Percentiles rank a stretch among this genome's conserved stretches.
phyloP scores from a whole-genome alignment of 2,329 filamentous ascomycete species.

The Scopulariopsis brevicaulis region DNA sequence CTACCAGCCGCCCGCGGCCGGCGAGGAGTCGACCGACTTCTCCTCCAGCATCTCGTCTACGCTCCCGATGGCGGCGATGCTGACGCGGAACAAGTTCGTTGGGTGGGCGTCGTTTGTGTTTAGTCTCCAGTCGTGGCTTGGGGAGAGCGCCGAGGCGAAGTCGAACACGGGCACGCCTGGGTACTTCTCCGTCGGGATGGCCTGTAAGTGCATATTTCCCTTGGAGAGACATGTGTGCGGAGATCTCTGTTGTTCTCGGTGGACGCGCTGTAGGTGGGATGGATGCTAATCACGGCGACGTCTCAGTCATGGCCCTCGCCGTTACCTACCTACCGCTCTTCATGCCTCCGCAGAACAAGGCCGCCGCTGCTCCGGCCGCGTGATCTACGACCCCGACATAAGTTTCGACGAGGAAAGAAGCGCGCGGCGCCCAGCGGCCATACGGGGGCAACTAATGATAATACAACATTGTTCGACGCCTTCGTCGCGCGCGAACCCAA shows the following conservation, averaged over 20 bases:
- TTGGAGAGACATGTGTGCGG: too few relatives aligned
- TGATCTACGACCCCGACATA: neutral
- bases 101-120: slow-evolving; percentile 64
- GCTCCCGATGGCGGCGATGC: slow-evolving; percentile 92
- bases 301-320: slow-evolving; percentile 46
- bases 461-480: neutral
- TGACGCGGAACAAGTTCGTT: slow-evolving; percentile 76
- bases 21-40: slow-evolving; percentile 56
- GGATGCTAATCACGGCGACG: neutral
- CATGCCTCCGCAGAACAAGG: slow-evolving; percentile 18
- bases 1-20: slow-evolving; percentile 64
- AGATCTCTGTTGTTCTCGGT: neutral
- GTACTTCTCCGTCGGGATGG: slow-evolving; percentile 67
- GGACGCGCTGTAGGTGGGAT: neutral
- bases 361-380: neutral
- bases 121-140: slow-evolving; percentile 65
- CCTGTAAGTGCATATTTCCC: too few relatives aligned
- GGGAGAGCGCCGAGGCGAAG: slow-evolving; percentile 57
- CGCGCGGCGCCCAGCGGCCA: too few relatives aligned
- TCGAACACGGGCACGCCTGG: slow-evolving; percentile 56
- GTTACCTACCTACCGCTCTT: slow-evolving; percentile 41
- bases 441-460: neutral
- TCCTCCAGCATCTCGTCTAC: slow-evolving; percentile 62
- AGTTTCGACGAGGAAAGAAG: neutral
- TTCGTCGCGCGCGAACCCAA: neutral